Percentiles rank a stretch among this genome's conserved stretches.
phyloP scores from a whole-genome alignment of 345 rosid genomes.

The Turritis glabra region DNA sequence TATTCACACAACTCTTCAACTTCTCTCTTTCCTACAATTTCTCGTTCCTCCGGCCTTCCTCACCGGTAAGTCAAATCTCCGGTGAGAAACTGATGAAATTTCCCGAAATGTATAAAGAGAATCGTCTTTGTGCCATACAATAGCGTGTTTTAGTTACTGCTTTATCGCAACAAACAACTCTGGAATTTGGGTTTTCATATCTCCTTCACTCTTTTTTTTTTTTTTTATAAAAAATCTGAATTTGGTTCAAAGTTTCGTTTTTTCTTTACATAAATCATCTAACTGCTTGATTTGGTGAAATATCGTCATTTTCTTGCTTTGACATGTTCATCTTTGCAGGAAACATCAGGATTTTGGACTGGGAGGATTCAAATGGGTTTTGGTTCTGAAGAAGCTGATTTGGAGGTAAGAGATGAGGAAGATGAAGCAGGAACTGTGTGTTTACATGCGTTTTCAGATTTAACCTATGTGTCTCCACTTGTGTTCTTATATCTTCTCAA shows the following conservation, averaged over 20 bases:
- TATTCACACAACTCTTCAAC: neutral
- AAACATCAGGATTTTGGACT: constrained; percentile 12
- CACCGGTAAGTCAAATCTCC: neutral
- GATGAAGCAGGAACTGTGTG: constrained; percentile 39
- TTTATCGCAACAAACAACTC: neutral
- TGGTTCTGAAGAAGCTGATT: constrained; percentile 42
- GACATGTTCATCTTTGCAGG: neutral
- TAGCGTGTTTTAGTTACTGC: neutral
- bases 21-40: neutral
- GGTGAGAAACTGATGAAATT: neutral
- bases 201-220: neutral
- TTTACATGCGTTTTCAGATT: constrained; percentile 61
- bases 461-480: constrained; percentile 63
- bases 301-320: neutral
- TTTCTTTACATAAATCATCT: neutral
- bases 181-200: neutral
- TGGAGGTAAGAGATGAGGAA: constrained; percentile 20
- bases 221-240: too few species aligned
- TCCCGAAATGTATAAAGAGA: neutral
- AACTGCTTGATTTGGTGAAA: neutral
- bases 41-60: neutral
- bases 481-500: constrained; percentile 80
- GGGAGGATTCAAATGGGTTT: constrained; percentile 42
- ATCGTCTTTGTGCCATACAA: neutral
- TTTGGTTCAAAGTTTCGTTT: neutral